Percentiles rank a stretch among this genome's conserved stretches.
Evolutionary conservation across 2,329 filamentous ascomycete genomes (phyloP).

Genomic region (Aureobasidium sp.): DNA sequence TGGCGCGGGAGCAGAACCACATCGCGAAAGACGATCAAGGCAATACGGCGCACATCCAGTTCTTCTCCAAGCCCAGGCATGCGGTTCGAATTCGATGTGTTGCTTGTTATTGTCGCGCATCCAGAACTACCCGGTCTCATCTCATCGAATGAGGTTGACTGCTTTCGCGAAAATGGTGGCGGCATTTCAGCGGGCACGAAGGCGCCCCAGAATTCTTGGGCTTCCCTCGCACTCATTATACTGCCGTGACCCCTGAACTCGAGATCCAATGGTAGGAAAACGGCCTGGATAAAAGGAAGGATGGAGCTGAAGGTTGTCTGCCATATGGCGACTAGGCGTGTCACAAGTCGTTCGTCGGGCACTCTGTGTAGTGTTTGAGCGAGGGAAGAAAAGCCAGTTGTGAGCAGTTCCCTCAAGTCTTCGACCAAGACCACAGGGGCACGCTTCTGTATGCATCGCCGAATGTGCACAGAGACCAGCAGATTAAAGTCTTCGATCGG

Average conservation of each 20-base stretch:
- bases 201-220: constrained; percentile 84
- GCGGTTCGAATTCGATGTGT: constrained; percentile 18
- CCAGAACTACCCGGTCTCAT: constrained; percentile 37
- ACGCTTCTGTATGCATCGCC: constrained; percentile 68
- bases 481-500: constrained; percentile 79
- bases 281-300: constrained; percentile 87
- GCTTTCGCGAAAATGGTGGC: not conserved
- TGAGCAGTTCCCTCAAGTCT: constrained; percentile 66
- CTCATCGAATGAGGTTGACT: constrained; percentile 29
- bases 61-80: constrained; percentile 47
- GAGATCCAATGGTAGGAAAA: constrained; percentile 86
- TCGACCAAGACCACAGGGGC: constrained; percentile 66
- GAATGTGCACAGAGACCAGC: constrained; percentile 70
- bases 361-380: constrained; percentile 75
- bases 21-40: constrained; percentile 82
- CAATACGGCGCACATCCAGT: constrained; percentile 81
- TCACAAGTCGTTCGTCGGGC: constrained; percentile 81
- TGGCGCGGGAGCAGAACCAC: constrained; percentile 82
- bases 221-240: constrained; percentile 70
- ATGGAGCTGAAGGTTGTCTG: constrained; percentile 85
- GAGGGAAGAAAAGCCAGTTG: constrained; percentile 77
- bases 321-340: constrained; percentile 88
- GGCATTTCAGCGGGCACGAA: constrained; percentile 39
- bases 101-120: constrained; percentile 26
- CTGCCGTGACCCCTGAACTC: constrained; percentile 82